Conservation (phyloP, 2,329 filamentous ascomycete species). For the Cercospora sojina region DNA sequence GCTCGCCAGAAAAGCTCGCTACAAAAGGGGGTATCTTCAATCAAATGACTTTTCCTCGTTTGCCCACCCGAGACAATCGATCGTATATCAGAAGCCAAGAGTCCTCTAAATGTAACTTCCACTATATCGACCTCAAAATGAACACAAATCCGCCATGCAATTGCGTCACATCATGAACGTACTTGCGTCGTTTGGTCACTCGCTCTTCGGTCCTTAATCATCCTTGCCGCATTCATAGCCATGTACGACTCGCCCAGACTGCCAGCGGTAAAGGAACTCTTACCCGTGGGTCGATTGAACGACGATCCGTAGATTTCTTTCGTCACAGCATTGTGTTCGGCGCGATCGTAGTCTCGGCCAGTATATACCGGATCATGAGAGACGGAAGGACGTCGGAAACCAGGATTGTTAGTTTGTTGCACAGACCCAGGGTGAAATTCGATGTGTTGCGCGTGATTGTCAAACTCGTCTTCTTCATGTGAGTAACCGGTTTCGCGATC, state of each 20-base stretch:
- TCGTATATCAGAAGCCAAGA: not conserved
- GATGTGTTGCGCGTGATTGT: slow-evolving; percentile 27
- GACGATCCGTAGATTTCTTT: slow-evolving; percentile 32
- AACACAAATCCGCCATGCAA: not conserved
- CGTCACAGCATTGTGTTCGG: slow-evolving; percentile 28
- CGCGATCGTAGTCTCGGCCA: slow-evolving; percentile 28
- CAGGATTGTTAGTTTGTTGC: slow-evolving; percentile 37
- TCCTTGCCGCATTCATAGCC: slow-evolving; percentile 37
- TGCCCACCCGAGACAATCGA: not conserved
- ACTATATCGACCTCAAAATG: not conserved
- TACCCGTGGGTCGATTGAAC: slow-evolving; percentile 21
- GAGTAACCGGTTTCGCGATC: slow-evolving; percentile 19
- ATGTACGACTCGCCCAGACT: slow-evolving; percentile 39
- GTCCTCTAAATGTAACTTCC: not conserved
- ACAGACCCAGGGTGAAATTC: slow-evolving; percentile 31
- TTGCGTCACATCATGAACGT: not conserved
- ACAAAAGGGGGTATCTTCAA: not conserved
- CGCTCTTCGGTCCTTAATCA: slow-evolving; percentile 25
- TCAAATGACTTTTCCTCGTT: not conserved
- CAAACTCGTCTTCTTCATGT: slow-evolving; percentile 18
- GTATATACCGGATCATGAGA: slow-evolving; percentile 34
- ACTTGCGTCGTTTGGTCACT: slow-evolving; percentile 17
- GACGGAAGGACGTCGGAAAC: slow-evolving; percentile 38
- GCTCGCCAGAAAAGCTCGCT: not conserved
- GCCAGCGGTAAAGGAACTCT: slow-evolving; percentile 33